Evolutionary conservation across 441 rosid species (phyloP), one percentile per base, ranked within the genome.

Genomic region (Geranium incanum): DNA sequence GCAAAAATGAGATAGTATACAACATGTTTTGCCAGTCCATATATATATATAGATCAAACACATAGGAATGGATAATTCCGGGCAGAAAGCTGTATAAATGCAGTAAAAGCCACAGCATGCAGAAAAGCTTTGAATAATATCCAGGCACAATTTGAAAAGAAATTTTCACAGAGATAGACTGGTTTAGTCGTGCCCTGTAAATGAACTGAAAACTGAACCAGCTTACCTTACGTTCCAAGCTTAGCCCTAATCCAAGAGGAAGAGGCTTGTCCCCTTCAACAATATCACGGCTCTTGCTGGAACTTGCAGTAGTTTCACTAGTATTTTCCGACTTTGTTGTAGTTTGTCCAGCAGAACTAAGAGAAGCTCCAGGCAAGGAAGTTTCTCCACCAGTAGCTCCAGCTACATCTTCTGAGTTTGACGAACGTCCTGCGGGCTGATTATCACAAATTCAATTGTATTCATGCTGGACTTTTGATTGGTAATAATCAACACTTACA

Each of bases 201-300:
- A 21, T 3, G 48, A 64, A 77, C 13, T 11, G 3, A 33, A 52
- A 64, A 77, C 13, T 11, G 4, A 33, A 52, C 33, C 21, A 48
- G 36, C 80, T 36, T 75, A 95, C 98, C 99, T 92, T 95, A 67
- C 86, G 85, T 50, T 87, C 96, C 84, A 93, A 82, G 76, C 86
- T 76, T 36, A 91, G 76, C 70, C 97, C 98, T 80, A 95, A 81
- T 72, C 98, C 99, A 77, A 91, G 90, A 37, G 99, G 97, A 15
- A 77, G 84, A 72, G 83, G 71, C 62, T 84, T 75, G 57, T 83
- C 70, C 71, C 71, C 79, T 59, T 84, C 85, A 64, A 73, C 45
- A 77, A 50, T 37, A 72, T 80, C 84, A 73, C 72, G 75, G 62
- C 68, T 75, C 80, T 81, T 84, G 69, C 82, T 64, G 68, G 85